Evolutionary conservation across 192 early-diverging fungal genomes (phyloP).

Genomic region (Obelidium mucronatum): DNA sequence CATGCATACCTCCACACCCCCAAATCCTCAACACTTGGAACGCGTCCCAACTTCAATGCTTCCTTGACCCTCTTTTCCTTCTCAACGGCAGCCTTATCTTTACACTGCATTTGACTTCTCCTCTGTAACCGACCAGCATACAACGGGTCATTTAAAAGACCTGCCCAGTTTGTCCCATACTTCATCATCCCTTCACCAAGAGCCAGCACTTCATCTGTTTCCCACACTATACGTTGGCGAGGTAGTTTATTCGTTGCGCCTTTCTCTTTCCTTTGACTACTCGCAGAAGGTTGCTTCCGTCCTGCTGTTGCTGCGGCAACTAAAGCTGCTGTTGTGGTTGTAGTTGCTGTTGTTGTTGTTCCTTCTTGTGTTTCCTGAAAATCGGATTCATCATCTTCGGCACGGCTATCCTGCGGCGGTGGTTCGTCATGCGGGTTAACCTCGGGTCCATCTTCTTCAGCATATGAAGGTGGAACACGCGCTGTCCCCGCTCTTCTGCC

Average conservation of each 20-base stretch:
- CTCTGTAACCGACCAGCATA: neutral
- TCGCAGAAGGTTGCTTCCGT: no score
- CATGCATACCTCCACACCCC: slow-evolving; percentile 42
- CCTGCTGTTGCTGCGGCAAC: no score
- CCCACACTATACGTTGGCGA: slow-evolving; percentile 17
- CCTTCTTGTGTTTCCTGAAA: neutral
- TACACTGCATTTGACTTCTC: slow-evolving; percentile 38
- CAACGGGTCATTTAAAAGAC: slow-evolving; percentile 12
- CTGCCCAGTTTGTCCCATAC: slow-evolving; percentile 40
- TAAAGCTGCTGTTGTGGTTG: neutral
- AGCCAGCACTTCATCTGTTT: slow-evolving; percentile 15
- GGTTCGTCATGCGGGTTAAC: no score
- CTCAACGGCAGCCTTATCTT: slow-evolving; percentile 41
- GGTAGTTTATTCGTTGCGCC: neutral
- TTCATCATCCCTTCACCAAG: slow-evolving; percentile 33
- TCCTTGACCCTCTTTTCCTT: slow-evolving; percentile 37
- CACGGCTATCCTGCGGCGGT: no score
- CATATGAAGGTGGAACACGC: no score
- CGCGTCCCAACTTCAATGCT: slow-evolving; percentile 22
- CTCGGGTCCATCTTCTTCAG: no score
- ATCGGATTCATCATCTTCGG: no score
- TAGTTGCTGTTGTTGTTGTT: neutral
- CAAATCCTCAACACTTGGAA: slow-evolving; percentile 30
- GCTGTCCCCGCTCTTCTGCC: no score
- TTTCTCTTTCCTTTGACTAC: no score